Base-by-base conservation (phyloP, 2,329 filamentous ascomycete genomes). In the Colletotrichum lentis region DNA sequence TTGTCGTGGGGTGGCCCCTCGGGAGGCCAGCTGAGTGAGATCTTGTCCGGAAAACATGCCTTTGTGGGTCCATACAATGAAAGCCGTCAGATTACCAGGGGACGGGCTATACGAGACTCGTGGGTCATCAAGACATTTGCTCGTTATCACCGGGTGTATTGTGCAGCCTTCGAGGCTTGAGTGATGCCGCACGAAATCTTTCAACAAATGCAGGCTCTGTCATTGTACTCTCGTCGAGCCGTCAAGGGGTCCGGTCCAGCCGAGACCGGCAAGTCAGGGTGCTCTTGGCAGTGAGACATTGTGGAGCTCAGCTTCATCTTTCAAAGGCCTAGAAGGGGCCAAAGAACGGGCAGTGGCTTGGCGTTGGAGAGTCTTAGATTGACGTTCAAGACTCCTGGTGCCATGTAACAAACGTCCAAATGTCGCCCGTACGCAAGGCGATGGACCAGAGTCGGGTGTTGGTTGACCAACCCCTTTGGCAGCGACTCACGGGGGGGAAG, bases 1-100 rank as follows among this genome's bases (percentile, higher is more conserved):
- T 81, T 0, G 77, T 72, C 0, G 72, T 85, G 0, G 83, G 84
- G 0, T 85, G 83, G 83, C n/a, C 85, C 83, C 0, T 77, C 78
- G 0, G 84, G 83, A 1, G 84, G 82, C 0, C 74, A 77, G 3
- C 74, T n/a, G n/a, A n/a, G n/a, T n/a, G 27, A 27, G 27, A 27
- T 27, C 27, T 27, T 10, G 27, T 31, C 27, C 27, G 27, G 27
- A 31, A 31, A 10, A 31, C 2, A 31, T 31, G 27, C 27, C 27
- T 31, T 31, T 31, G 27, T 31, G 7, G 27, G 27, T 27, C 5
- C 27, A 27, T 27, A 8, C 1, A 31, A 31, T 8, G 27, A 31
- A 31, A 31, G 27, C 27, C 27, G 27, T 31, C 27, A 31, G 8
- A 31, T 31, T 31, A 1, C 27, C 7, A 31, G 7, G 27, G 27